phyloP scores from a whole-genome alignment of 23 red algal species.

The Pyropia haitanensis region DNA sequence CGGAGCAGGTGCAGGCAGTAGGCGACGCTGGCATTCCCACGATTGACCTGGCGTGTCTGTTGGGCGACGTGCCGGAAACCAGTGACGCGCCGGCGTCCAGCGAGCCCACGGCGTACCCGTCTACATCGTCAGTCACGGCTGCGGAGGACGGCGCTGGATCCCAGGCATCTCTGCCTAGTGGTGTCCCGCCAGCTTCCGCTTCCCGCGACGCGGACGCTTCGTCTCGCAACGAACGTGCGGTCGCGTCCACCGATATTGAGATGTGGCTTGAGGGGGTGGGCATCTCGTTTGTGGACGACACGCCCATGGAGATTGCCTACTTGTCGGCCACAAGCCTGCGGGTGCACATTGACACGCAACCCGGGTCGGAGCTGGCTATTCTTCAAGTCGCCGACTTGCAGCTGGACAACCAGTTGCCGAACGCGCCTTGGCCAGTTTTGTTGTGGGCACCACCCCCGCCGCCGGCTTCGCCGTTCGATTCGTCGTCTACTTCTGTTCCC shows the following conservation, averaged over 20 bases:
- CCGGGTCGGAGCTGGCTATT: slow-evolving; percentile 33
- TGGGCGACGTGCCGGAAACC: too few species aligned
- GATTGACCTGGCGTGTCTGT: too few species aligned
- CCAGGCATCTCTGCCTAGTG: too few species aligned
- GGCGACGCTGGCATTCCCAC: too few species aligned
- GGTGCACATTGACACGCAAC: slow-evolving; percentile 51
- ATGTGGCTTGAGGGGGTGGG: slow-evolving; percentile 57
- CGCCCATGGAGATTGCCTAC: slow-evolving; percentile 65
- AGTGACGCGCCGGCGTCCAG: too few species aligned
- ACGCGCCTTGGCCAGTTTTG: slow-evolving; percentile 71
- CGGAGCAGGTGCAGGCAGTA: too few species aligned
- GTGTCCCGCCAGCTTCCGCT: too few species aligned
- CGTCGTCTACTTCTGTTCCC: not conserved
- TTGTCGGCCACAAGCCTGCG: slow-evolving; percentile 46
- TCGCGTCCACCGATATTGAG: slow-evolving; percentile 29
- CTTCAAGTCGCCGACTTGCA: slow-evolving; percentile 66
- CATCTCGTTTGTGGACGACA: slow-evolving; percentile 67
- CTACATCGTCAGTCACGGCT: too few species aligned
- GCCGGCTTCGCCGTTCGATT: not conserved
- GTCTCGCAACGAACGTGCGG: too few species aligned
- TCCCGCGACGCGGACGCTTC: too few species aligned
- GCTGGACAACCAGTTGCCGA: slow-evolving; percentile 69
- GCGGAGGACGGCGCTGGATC: too few species aligned
- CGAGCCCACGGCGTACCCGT: too few species aligned
- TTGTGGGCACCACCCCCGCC: slow-evolving; percentile 62